Evolutionary conservation across 2,329 filamentous ascomycete genomes (phyloP), one percentile per base, ranked within the genome.

Genomic region (Nigrograna mackinnonii): DNA sequence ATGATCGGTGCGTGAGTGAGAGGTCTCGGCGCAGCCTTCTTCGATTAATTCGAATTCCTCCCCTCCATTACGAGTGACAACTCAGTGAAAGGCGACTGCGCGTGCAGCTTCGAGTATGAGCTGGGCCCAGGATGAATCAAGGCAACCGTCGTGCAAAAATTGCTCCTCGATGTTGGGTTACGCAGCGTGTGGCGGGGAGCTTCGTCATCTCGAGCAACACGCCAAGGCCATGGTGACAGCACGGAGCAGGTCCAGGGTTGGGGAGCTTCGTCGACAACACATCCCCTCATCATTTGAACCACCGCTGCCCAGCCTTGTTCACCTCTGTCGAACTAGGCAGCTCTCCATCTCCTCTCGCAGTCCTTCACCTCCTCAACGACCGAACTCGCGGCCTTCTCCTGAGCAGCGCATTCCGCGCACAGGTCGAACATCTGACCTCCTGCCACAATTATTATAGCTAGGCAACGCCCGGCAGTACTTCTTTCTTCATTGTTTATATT

Each of bases 81-180:
- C 42, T 45, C 46, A 49, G 34, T 37, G 37, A 37, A 43, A 34
- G 32, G 39, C 41, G 50, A 52, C 57, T 60, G 52, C 50, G 54
- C 57, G 58, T 65, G 63, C 59, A 61, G 60, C 57, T 60, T 59
- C 50, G 57, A 51, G 57, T 64, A 47, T 65, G 63, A 51, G 60
- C 60, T 64, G 61, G 55, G 49, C 40, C 39, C 37, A 31, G 49
- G 35, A n/a, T n/a, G n/a, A n/a, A n/a, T n/a, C n/a, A 13, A 12
- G 19, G 31, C 31, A 7, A 16, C 31, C 11, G 16, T 34, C 16
- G 31, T 11, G 31, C 11, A 17, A 11, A 16, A 34, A 34, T 11
- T 11, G n/a, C n/a, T n/a, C n/a, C 11, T 34, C 7, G 16, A 16
- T 34, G 31, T n/a, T 11, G 9, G 7, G 17, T 19, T 22, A 26